Evolutionary conservation across 2,329 filamentous ascomycete species (phyloP), one percentile per base, ranked within the genome.

Genomic region (Neonectria hederae): DNA sequence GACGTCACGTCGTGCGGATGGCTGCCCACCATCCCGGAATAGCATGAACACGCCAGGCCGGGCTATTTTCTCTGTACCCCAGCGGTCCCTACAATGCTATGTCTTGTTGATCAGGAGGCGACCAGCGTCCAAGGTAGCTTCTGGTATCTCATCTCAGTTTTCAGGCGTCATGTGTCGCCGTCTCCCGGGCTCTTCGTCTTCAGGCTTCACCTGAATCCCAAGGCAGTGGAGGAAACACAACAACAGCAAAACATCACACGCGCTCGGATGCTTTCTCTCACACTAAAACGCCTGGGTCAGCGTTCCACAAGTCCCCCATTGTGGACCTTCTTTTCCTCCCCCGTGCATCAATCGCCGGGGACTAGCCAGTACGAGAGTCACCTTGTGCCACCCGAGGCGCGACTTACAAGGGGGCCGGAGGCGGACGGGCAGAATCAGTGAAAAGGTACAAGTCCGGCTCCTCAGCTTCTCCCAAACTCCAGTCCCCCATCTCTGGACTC

Each of bases 251-350:
- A 38, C 35, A 38, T 38, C 59, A 42, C 30, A 59, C 49, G 54
- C 32, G 43, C 49, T 48, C 40, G 46, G 30, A 58, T 54, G 40
- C 32, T 24, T 55, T 54, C 24, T 46, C 49, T 13, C 28, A 32
- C 48, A 51, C 48, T 32, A 51, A 51, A 32, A 51, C 26, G 48
- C 24, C 42, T 43, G 49, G 17, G 30, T 38, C 51, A 59, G 32
- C 51, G 59, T 71, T 65, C 58, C 70, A 64, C 66, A 64, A 45
- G 46, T 24, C 40, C 24, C 49, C 56, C 35, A 38, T 48, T 43
- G 46, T 57, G 56, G 65, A 49, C 26, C 54, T 8, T n/a, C 32
- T 42, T 57, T 7, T 22, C n/a, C 43, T 54, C 30, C 42, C 42
- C 54, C 30, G 53, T 54, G 40, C 42, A 54, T 58, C 60, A 58